phyloP scores from a whole-genome alignment of 116 monocot species.

The Dioscorea cayenensis region DNA sequence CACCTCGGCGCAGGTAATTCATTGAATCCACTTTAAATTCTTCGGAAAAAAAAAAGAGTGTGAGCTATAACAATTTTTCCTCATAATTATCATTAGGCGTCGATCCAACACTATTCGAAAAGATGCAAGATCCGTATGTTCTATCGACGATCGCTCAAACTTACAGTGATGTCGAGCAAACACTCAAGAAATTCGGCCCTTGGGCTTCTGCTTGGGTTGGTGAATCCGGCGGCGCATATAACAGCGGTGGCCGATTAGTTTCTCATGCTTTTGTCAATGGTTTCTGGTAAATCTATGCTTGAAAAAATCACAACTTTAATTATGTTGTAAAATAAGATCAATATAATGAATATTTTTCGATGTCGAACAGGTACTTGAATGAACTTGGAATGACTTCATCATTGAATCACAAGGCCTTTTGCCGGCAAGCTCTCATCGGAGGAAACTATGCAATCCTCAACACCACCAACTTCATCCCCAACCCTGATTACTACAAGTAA shows the following conservation, averaged over 20 bases:
- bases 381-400: conserved; percentile 79
- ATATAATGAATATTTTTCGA: too few relatives aligned
- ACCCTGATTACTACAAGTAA: conserved; percentile 95
- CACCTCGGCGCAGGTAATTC: conserved; percentile 65
- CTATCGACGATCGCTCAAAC: conserved; percentile 22
- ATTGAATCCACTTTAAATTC: background rate
- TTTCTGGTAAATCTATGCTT: conserved; percentile 25
- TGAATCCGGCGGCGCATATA: conserved; percentile 51
- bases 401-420: conserved; percentile 62
- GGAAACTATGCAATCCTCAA: conserved; percentile 93
- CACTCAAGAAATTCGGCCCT: conserved; percentile 21
- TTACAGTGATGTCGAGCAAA: conserved; percentile 10
- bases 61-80: background rate
- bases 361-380: conserved; percentile 67
- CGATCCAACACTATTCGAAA: conserved; percentile 19
- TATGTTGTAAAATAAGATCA: too few relatives aligned
- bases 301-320: too few relatives aligned
- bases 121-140: conserved; percentile 33
- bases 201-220: conserved; percentile 49
- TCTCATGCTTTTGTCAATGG: conserved; percentile 34
- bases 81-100: conserved; percentile 14
- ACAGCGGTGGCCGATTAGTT: conserved; percentile 36
- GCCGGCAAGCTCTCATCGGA: conserved; percentile 77
- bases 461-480: conserved; percentile 59
- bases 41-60: too few relatives aligned